Base-by-base conservation (phyloP, 306 rosid species). In the Trifolium repens region DNA sequence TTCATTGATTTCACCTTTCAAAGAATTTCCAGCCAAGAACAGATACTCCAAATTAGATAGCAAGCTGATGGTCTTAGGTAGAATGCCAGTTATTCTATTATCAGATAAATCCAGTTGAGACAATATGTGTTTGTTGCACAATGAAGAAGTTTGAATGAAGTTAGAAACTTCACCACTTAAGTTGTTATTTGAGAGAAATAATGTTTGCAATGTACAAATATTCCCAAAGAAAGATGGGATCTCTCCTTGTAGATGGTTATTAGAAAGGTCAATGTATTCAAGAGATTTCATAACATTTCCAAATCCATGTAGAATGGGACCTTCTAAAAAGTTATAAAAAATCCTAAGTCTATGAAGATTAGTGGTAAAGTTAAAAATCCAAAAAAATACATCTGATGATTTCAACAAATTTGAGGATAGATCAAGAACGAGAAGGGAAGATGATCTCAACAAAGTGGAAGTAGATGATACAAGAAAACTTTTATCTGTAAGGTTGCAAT, bases 351-450 rank as follows among this genome's bases (percentile, higher is more conserved):
- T 42, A 9, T 42, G 47, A 9, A 81, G 79, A 72, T 49, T 67
- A 57, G 22, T 58, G 43, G 79, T 1, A 8, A 42, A 53, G 53
- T 64, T 72, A 24, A 27, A 49, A 35, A 47, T 2, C 39, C 64
- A 72, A 0, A 9, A 50, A 37, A 69, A 69, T 22, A 69, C 3
- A 24, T 52, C 5, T 0, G 54, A 47, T 35, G 81, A 59, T 19
- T 14, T 47, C 52, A 78, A 49, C 13, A 46, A 11, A 49, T 60
- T 78, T 5, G 0, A 0, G 2, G 76, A 47, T 1, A 78, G 76
- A 42, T 69, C 55, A 35, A 78, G 76, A 15, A 12, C 4, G 54
- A 47, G n/a, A 14, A 78, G 83, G 16, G 76, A 58, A 19, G 62
- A 73, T 58, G 27, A 22, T 0, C 24, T 22, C 24, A 22, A 22